These are phyloP conservation scores for Picea abies DNA, from an alignment of 83 land plant genomes.

Conservation along the genomic window DNA sequence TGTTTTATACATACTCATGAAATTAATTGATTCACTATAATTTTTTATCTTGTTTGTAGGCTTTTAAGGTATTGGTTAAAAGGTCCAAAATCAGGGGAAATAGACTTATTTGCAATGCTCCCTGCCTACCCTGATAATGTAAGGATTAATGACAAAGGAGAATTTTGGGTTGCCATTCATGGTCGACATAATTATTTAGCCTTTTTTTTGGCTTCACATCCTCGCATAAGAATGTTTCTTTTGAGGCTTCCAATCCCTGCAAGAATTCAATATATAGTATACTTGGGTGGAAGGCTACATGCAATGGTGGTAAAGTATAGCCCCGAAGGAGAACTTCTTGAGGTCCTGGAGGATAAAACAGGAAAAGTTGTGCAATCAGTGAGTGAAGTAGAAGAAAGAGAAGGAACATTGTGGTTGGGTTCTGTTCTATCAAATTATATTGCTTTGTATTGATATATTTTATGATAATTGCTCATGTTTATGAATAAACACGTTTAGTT, in stretches of 20 bases:
- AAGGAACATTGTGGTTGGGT: conserved; percentile 50
- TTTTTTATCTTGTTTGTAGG: conserved; percentile 7
- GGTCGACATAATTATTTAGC: conserved; percentile 1
- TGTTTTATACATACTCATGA: no score
- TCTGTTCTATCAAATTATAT: conserved; percentile 29
- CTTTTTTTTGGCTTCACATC: not conserved
- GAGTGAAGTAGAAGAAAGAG: conserved; percentile 53
- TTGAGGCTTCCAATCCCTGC: conserved; percentile 22
- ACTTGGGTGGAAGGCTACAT: conserved; percentile 15
- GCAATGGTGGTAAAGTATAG: conserved; percentile 29
- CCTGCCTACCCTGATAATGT: conserved; percentile 43
- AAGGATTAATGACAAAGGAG: conserved; percentile 36
- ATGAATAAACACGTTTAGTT: no score
- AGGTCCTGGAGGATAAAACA: conserved; percentile 35
- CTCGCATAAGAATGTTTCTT: conserved; percentile 7
- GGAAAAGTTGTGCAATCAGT: conserved; percentile 39
- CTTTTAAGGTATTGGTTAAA: conserved; percentile 30
- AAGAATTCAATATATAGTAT: not conserved
- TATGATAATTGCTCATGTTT: no score
- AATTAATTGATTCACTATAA: not conserved
- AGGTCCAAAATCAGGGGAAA: conserved; percentile 6
- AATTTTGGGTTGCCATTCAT: conserved; percentile 45
- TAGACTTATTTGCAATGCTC: conserved; percentile 18
- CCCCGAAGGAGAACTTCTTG: conserved; percentile 33
- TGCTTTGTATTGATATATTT: conserved; percentile 25